phyloP scores from a whole-genome alignment of 2,329 filamentous ascomycete genomes.

The Neocucurbitaria cava region DNA sequence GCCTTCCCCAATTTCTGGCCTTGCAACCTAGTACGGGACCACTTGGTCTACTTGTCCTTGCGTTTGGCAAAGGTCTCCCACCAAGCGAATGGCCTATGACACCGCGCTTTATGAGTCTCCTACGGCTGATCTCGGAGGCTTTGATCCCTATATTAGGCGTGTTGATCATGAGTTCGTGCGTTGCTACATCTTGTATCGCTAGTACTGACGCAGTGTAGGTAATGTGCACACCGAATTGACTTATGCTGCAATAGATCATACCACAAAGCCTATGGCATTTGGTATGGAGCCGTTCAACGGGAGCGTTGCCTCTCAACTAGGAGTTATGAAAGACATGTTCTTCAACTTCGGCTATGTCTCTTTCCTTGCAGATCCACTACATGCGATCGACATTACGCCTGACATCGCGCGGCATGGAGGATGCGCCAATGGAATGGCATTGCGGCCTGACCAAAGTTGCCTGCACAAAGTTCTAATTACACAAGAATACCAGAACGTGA shows the following conservation, averaged over 20 bases:
- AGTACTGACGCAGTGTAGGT: constrained; percentile 2
- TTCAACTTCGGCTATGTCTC: constrained; percentile 21
- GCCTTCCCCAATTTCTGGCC: constrained; percentile 17
- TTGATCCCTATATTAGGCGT: constrained; percentile 16
- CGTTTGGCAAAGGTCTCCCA: constrained; percentile 11
- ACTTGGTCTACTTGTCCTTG: constrained; percentile 15
- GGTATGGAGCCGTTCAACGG: constrained; percentile 22
- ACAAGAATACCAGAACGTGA: constrained; percentile 15
- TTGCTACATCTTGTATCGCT: background rate
- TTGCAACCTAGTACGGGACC: constrained; percentile 19
- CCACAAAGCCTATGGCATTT: constrained; percentile 14
- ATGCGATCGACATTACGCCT: constrained; percentile 15
- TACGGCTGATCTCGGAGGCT: constrained; percentile 13
- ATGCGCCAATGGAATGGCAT: constrained; percentile 10
- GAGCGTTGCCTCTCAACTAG: constrained; percentile 18
- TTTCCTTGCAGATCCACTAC: constrained; percentile 17
- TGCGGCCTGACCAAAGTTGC: constrained; percentile 6
- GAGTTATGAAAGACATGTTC: constrained; percentile 17
- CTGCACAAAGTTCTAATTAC: constrained; percentile 14
- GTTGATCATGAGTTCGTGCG: constrained; percentile 20
- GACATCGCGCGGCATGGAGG: background rate
- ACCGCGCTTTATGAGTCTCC: constrained; percentile 14
- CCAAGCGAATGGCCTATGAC: constrained; percentile 15
- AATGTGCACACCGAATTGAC: constrained; percentile 12
- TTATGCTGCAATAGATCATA: constrained; percentile 9